Evolutionary conservation across 2,329 filamentous ascomycete genomes (phyloP), one percentile per base, ranked within the genome.

Genomic region (Fusarium pseudocircinatum): DNA sequence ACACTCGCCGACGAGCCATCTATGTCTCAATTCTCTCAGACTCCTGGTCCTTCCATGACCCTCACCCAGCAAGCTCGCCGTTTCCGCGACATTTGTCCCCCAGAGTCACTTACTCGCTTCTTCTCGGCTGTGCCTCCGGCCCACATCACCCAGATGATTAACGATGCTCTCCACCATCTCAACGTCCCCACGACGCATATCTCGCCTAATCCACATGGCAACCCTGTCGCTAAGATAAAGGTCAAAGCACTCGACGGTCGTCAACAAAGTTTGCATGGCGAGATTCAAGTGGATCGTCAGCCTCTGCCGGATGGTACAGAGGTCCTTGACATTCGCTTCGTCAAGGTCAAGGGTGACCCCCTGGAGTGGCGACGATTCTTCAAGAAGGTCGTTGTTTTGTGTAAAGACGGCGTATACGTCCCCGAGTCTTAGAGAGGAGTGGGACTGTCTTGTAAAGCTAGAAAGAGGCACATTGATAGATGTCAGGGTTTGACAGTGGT

Each of bases 331-430:
- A 93, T 98, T 34, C 89, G 94, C 58, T 98, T 99, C 80, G 89
- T 97, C 74, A 99, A 99, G 84, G 88, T 94, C 60, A 98, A 97
- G 84, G 96, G 96, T 11, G 96, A 99, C 84, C 96, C 96, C 10
- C 84, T 99, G 56, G 96, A 98, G 84, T 99, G 97, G 96, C 90
- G 96, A 69, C 87, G 96, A 39, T 94, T 99, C 81, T 99, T 99
- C 87, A 99, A 99, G 84, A 95, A 94, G 82, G 89, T 98, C n/a
- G 94, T 94, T 36, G 87, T 97, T 72, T 86, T 96, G 68, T 97
- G 95, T 83, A 94, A 94, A 79, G 94, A 97, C 79, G 94, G 91
- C 14, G 92, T 98, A 49, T 93, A 91, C 80, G 82, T 85, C 66
- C 83, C 84, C 6, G 83, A 85, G 52, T 69, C 80, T 71, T 84